Evolutionary conservation across 768 basidiomycete genomes (phyloP).

Genomic region (Lanmaoa rubissima): DNA sequence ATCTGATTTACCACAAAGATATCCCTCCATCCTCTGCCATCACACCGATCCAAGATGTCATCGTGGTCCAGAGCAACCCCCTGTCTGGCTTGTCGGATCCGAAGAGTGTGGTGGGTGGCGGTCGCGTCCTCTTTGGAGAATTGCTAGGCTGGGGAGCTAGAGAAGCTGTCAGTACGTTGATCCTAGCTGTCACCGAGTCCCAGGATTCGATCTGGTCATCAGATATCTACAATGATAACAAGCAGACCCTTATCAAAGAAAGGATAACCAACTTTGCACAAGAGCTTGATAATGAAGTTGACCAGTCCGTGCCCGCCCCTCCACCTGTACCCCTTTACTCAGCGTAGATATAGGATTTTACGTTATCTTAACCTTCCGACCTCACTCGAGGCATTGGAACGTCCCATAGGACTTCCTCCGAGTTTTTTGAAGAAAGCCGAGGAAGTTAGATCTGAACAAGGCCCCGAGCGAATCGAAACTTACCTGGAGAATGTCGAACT

Average conservation of each 20-base stretch:
- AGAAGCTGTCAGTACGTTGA: slow-evolving; percentile 75
- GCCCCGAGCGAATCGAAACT: slow-evolving; percentile 65
- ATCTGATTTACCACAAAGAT: slow-evolving; percentile 91
- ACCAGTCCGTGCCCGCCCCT: slow-evolving; percentile 47
- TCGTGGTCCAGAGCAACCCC: slow-evolving; percentile 60
- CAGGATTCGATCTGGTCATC: not conserved
- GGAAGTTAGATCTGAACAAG: slow-evolving; percentile 78
- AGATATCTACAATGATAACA: slow-evolving; percentile 88
- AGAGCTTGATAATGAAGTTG: slow-evolving; percentile 57
- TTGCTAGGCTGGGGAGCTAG: slow-evolving; percentile 85
- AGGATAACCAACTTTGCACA: slow-evolving; percentile 60
- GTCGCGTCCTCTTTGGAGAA: slow-evolving; percentile 65
- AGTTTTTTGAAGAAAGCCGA: slow-evolving; percentile 83
- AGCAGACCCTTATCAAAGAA: slow-evolving; percentile 66
- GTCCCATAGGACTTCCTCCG: slow-evolving; percentile 84
- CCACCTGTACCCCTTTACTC: not conserved
- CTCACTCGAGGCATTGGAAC: slow-evolving; percentile 82
- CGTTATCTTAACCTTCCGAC: slow-evolving; percentile 78
- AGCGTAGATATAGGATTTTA: slow-evolving; percentile 48
- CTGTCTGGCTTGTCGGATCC: slow-evolving; percentile 61
- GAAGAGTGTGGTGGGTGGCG: slow-evolving; percentile 48
- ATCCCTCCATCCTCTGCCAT: slow-evolving; percentile 74
- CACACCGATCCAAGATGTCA: slow-evolving; percentile 57
- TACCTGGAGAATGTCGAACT: slow-evolving; percentile 71
- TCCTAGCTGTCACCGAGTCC: not conserved